phyloP scores from a whole-genome alignment of 768 basidiomycete species.

The Rhodotorula graminis region DNA sequence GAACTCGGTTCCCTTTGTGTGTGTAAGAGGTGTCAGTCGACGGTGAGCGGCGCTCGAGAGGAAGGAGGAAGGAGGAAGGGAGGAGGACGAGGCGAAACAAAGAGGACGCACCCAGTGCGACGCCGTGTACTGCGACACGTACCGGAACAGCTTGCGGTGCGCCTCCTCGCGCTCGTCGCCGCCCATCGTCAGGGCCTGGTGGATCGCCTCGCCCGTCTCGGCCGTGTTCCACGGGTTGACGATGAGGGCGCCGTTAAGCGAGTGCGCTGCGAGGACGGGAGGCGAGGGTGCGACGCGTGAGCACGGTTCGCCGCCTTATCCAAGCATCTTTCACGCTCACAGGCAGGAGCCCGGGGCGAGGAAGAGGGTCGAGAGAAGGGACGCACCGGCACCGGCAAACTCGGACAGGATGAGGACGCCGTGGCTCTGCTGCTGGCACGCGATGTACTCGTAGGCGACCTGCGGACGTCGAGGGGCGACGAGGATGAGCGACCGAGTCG shows the following conservation, averaged over 20 bases:
- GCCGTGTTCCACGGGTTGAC: slow-evolving; percentile 99
- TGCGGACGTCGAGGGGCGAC: slow-evolving; percentile 44
- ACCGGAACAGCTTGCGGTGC: slow-evolving; percentile 89
- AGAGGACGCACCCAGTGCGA: slow-evolving; percentile 62
- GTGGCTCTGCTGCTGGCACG: slow-evolving; percentile 84
- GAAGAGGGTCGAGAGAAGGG: not conserved
- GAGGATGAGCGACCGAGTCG: not conserved
- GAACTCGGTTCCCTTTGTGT: slow-evolving; percentile 7
- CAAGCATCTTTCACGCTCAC: too few relatives aligned
- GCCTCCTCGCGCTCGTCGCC: slow-evolving; percentile 78
- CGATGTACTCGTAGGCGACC: slow-evolving; percentile 99
- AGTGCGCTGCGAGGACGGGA: slow-evolving; percentile 34
- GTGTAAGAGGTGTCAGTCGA: too few relatives aligned
- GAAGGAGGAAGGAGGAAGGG: too few relatives aligned
- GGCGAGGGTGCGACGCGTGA: slow-evolving; percentile 41
- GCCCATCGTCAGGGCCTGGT: slow-evolving; percentile 87
- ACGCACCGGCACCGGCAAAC: slow-evolving; percentile 78
- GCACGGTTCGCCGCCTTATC: slow-evolving; percentile 42
- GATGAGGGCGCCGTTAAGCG: slow-evolving; percentile 84
- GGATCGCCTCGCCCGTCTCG: slow-evolving; percentile 93
- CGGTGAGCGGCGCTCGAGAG: not conserved
- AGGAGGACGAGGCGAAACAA: too few relatives aligned
- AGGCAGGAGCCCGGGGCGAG: not conserved
- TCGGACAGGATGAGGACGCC: slow-evolving; percentile 98
- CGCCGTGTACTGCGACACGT: slow-evolving; percentile 89